A percentile compares a stretch with the other conserved stretches of the same genome.
phyloP scores from a whole-genome alignment of 305 asterid genomes.

The Euphrasia arctica region DNA sequence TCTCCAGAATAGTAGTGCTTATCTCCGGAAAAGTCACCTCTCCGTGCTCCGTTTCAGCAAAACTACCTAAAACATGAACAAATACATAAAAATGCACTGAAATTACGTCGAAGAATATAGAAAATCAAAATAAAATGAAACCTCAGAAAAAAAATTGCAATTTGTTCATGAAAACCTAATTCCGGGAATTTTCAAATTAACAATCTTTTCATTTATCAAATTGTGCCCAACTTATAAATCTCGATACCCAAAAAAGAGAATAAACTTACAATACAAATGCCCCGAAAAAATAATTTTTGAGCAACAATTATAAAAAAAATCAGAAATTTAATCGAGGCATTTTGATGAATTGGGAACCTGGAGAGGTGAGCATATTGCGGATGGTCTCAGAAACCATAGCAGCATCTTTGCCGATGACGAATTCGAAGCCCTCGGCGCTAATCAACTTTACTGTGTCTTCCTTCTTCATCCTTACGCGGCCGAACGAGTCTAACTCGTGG shows the following conservation, averaged over 20 bases:
- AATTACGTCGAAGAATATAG: neutral
- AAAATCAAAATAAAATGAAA: neutral
- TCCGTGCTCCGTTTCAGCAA: conserved; percentile 80
- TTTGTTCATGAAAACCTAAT: neutral
- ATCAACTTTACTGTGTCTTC: conserved; percentile 85
- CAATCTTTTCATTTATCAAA: neutral
- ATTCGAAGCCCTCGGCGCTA: conserved; percentile 95
- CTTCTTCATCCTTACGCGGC: conserved; percentile 45
- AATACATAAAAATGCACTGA: conserved; percentile 5
- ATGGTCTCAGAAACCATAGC: conserved; percentile 98
- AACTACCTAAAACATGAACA: conserved; percentile 54
- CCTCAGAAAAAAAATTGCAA: neutral
- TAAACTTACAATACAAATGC: conserved; percentile 3
- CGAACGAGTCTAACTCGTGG: neutral
- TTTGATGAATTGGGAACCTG: conserved; percentile 44
- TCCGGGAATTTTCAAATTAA: neutral
- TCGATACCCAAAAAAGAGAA: conserved; percentile 12
- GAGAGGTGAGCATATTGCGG: conserved; percentile 99
- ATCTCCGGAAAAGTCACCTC: conserved; percentile 96
- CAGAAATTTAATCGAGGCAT: neutral
- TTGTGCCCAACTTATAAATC: neutral
- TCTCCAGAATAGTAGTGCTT: conserved; percentile 85
- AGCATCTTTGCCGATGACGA: conserved; percentile 79
- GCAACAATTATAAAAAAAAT: neutral
- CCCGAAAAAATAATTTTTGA: neutral